Evolutionary conservation across 2,329 filamentous ascomycete species (phyloP), one percentile per base, ranked within the genome.

Genomic region (Hymenoscyphus albidus): DNA sequence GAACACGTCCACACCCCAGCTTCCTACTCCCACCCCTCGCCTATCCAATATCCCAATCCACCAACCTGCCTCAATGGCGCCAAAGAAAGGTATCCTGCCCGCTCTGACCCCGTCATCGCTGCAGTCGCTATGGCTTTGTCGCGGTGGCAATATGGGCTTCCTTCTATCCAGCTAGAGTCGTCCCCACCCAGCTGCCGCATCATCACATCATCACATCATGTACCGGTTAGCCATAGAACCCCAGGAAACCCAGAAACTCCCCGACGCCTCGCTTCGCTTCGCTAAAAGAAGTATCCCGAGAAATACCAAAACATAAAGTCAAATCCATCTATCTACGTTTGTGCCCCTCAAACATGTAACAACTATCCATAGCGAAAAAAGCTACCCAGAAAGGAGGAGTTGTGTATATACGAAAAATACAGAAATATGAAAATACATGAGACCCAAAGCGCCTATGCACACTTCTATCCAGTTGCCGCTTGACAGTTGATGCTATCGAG

Each of bases 191-290:
- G 9, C 35, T 35, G 35, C 9, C 35, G 35, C 9, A 27, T 54
- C 22, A 27, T 27, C 48, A 10, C 18, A 22, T 54, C 48, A 54
- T 22, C 22, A 27, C 48, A 54, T 27, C 22, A 22, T 54, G 3
- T 27, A 31, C 18, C 7, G 10, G 22, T 12, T 2, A 27, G 18
- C 48, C 18, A 54, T 4, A 54, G 9, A 54, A 54, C 48, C 22
- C 48, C 48, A 18, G 18, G 48, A 54, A 27, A 54, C 22, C 18
- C 22, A 54, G 9, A 54, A 35, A 54, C 48, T 27, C 48, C 48
- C 22, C 22, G 9, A 54, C 48, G 22, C 48, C 48, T 54, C 48
- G 48, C 48, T 54, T 54, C 48, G 48, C 48, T 54, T 54, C 48
- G 48, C 48, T 54, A 54, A 54, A 27, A 54, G 9, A 27, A 10